Evolutionary conservation across 192 early-diverging fungal species (phyloP).

Genomic region (Backusella macrospora): DNA sequence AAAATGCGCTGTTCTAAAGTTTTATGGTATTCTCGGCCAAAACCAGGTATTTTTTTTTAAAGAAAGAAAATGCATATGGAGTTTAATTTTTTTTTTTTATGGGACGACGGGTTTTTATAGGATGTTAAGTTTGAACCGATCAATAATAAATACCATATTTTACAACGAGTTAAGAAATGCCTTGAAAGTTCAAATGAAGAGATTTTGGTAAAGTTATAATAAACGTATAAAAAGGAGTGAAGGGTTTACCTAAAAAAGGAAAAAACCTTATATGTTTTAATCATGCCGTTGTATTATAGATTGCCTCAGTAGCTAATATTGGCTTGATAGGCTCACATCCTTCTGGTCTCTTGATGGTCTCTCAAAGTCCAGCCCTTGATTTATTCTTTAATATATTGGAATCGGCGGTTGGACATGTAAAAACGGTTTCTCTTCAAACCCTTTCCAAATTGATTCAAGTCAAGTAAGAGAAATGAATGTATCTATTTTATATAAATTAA

Average conservation of each 20-base stretch:
- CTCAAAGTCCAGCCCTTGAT: slow-evolving; percentile 6
- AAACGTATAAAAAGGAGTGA: not conserved
- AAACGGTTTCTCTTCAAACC: slow-evolving; percentile 31
- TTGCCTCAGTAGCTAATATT: slow-evolving; percentile 29
- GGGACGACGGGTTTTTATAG: not conserved
- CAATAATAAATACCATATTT: slow-evolving; percentile 25
- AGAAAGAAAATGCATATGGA: not conserved
- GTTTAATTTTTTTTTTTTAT: not conserved
- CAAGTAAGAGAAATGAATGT: slow-evolving; percentile 23
- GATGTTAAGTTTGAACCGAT: slow-evolving; percentile 22
- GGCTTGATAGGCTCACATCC: slow-evolving; percentile 37
- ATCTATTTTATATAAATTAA: not conserved
- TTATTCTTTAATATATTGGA: slow-evolving; percentile 23
- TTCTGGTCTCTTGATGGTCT: slow-evolving; percentile 30
- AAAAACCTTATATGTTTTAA: slow-evolving; percentile 8
- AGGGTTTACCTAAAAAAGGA: not conserved
- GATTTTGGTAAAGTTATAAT: slow-evolving; percentile 21
- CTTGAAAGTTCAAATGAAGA: slow-evolving; percentile 33
- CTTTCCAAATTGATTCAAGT: slow-evolving; percentile 40
- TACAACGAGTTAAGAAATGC: slow-evolving; percentile 18
- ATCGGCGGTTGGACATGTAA: slow-evolving; percentile 31
- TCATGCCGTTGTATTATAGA: slow-evolving; percentile 26
- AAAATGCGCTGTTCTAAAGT: slow-evolving; percentile 46
- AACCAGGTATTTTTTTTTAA: slow-evolving; percentile 22
- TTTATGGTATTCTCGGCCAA: slow-evolving; percentile 45